Percentiles rank a stretch among this genome's conserved stretches.
These are phyloP conservation scores for Batrachochytrium dendrobatidis DNA, from an alignment of 371 early-diverging fungal species.

Conservation along the genomic window DNA sequence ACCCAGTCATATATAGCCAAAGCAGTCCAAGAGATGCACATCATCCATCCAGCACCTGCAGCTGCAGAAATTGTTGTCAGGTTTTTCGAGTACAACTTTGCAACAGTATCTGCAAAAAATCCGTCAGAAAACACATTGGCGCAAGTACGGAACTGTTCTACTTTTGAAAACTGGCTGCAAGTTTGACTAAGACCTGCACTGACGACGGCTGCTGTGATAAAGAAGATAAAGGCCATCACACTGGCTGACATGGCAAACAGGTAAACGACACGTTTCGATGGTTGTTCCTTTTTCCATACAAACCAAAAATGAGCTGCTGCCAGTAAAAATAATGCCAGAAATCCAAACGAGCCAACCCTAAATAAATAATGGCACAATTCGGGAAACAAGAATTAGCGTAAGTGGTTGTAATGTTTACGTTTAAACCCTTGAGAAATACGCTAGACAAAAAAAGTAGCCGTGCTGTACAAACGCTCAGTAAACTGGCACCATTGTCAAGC, in stretches of 20 bases:
- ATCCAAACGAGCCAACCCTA: neutral
- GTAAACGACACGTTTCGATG: neutral
- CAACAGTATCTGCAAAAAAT: neutral
- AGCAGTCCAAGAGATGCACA: neutral
- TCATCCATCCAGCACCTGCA: neutral
- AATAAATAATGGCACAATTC: neutral
- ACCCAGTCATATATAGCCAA: neutral
- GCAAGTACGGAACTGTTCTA: neutral
- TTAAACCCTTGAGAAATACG: no score
- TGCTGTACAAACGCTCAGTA: no score
- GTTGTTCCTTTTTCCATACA: neutral
- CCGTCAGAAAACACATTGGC: neutral
- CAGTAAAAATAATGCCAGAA: neutral
- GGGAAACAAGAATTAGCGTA: neutral
- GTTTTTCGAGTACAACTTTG: neutral
- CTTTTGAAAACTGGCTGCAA: neutral
- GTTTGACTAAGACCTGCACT: neutral
- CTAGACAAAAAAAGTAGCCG: no score
- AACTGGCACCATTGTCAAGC: no score
- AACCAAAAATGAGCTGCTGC: neutral
- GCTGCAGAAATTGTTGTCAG: neutral
- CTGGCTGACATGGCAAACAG: neutral
- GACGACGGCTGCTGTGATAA: slow-evolving; percentile 1
- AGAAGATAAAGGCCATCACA: neutral
- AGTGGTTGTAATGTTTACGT: neutral